Percentiles rank a stretch among this genome's conserved stretches.
phyloP scores from a whole-genome alignment of 129 eudicot species.

The Saussurea involucrata region DNA sequence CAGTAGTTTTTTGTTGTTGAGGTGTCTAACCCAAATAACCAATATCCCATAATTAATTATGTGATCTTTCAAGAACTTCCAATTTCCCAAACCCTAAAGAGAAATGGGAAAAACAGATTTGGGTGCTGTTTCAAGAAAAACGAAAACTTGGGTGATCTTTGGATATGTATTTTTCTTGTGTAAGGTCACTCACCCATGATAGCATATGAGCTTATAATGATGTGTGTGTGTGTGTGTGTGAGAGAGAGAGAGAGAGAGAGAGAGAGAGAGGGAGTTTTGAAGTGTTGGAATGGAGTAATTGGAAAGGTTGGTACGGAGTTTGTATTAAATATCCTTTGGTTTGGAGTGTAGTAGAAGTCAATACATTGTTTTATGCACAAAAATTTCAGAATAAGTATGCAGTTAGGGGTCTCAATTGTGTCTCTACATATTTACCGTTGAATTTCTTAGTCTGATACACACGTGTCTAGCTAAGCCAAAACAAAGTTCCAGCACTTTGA shows the following conservation, averaged over 20 bases:
- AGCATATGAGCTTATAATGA: constrained; percentile 8
- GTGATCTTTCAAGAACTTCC: constrained; percentile 1
- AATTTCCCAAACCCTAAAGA: neutral
- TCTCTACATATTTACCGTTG: constrained; percentile 17
- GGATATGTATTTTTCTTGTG: neutral
- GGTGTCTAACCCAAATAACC: constrained; percentile 34
- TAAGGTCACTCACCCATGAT: constrained; percentile 5
- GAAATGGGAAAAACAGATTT: neutral
- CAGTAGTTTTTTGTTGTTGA: constrained; percentile 31
- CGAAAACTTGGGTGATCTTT: neutral
- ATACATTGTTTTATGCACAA: neutral
- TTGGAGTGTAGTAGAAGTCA: constrained; percentile 36
- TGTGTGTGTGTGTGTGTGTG: neutral
- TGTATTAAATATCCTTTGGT: constrained; percentile 35
- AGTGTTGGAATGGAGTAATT: constrained; percentile 14
- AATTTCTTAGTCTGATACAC: constrained; percentile 1
- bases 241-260: constrained; percentile 5
- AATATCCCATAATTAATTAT: constrained; percentile 40
- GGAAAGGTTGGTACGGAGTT: constrained; percentile 15
- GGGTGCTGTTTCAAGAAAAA: neutral
- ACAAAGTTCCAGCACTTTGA: constrained; percentile 25
- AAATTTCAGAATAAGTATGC: neutral
- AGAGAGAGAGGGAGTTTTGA: constrained; percentile 6
- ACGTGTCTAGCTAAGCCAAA: constrained; percentile 18
- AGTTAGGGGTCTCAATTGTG: constrained; percentile 27